phyloP scores from a whole-genome alignment of 805 yeast genomes.

The Schizosaccharomyces cryophilus region DNA sequence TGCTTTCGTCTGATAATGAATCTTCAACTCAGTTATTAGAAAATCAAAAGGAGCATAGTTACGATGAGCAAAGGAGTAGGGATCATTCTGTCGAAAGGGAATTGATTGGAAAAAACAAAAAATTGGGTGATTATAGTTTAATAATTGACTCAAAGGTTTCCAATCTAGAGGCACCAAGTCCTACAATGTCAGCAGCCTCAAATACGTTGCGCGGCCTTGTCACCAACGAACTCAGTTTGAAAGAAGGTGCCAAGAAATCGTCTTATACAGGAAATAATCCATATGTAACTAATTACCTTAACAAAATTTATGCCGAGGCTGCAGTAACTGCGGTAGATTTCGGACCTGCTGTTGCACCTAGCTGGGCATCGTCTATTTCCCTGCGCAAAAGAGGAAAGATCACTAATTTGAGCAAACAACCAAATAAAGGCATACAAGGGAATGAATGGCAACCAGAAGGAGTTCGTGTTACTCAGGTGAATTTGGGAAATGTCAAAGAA shows the following conservation, averaged over 20 bases:
- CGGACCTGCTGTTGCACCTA: neutral
- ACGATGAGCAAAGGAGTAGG: no score
- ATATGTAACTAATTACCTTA: constrained; percentile 32
- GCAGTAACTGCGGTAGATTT: neutral
- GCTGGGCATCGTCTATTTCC: neutral
- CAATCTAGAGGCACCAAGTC: no score
- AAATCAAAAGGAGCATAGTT: no score
- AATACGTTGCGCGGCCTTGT: neutral
- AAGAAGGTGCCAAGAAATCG: constrained; percentile 5
- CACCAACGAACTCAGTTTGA: neutral
- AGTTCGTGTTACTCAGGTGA: neutral
- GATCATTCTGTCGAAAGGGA: no score
- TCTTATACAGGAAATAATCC: constrained; percentile 47
- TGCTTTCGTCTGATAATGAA: no score
- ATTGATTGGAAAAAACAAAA: no score
- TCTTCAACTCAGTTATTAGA: no score
- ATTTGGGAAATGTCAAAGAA: neutral
- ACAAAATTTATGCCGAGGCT: constrained; percentile 30
- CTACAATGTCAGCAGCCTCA: no score
- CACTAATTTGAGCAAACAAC: neutral
- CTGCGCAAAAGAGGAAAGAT: neutral
- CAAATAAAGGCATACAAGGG: constrained; percentile 13
- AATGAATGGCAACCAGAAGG: neutral
- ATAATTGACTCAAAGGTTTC: no score
- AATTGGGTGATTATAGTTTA: no score